Evolutionary conservation across 345 rosid species (phyloP).

Genomic region (Mercurialis annua): DNA sequence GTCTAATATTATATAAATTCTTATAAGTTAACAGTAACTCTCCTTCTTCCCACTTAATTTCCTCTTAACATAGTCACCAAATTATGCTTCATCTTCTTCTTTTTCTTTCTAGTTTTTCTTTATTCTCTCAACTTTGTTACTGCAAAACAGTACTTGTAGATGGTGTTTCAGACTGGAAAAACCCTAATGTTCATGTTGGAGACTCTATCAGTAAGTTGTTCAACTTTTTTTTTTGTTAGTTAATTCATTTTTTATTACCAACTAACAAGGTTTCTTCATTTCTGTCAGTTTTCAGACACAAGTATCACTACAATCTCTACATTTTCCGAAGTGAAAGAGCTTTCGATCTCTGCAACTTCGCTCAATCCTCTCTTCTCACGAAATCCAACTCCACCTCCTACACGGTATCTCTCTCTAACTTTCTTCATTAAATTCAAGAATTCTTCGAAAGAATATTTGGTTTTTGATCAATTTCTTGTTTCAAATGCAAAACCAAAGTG

Average conservation of each 20-base stretch:
- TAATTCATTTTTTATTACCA: background rate
- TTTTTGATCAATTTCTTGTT: background rate
- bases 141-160: constrained; percentile 58
- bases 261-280: constrained; percentile 9
- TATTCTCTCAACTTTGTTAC: constrained; percentile 34
- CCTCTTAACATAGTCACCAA: background rate
- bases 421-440: background rate
- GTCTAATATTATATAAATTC: no score
- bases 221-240: background rate
- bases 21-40: no score
- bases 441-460: background rate
- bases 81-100: constrained; percentile 29
- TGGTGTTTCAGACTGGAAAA: constrained; percentile 67
- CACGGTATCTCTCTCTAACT: constrained; percentile 41
- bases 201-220: constrained; percentile 64
- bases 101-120: constrained; percentile 30
- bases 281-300: constrained; percentile 75
- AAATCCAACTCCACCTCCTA: constrained; percentile 62
- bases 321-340: constrained; percentile 82
- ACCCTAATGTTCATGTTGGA: constrained; percentile 66
- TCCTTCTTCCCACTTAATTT: background rate
- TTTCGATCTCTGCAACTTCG: constrained; percentile 70
- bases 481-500: constrained; percentile 43
- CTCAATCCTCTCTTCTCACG: constrained; percentile 76
- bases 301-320: constrained; percentile 64